Percentiles rank a stretch among this genome's conserved stretches.
These are phyloP conservation scores for Leptographium procerum DNA, from an alignment of 2,329 filamentous ascomycete genomes.

Conservation along the genomic window DNA sequence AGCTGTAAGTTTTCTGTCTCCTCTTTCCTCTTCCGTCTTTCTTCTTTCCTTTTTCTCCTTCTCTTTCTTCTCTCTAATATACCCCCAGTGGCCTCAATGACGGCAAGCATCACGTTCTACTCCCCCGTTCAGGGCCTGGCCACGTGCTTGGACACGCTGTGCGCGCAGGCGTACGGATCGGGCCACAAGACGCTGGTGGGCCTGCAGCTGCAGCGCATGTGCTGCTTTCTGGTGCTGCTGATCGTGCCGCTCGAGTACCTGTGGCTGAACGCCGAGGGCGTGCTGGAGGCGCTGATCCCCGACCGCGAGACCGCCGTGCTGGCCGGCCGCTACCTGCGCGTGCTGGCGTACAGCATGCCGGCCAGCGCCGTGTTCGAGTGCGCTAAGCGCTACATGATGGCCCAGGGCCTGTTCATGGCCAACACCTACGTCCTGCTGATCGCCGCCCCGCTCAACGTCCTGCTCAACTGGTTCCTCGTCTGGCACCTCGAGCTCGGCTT, in stretches of 20 bases:
- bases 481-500: slow-evolving; percentile 61
- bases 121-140: slow-evolving; percentile 75
- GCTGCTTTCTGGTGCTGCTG: slow-evolving; percentile 58
- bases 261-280: slow-evolving; percentile 56
- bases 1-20: slow-evolving; percentile 29
- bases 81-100: slow-evolving; percentile 57
- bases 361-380: slow-evolving; percentile 67
- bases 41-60: neutral
- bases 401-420: slow-evolving; percentile 71
- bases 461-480: slow-evolving; percentile 70
- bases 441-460: slow-evolving; percentile 63
- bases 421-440: slow-evolving; percentile 67
- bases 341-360: slow-evolving; percentile 60
- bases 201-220: slow-evolving; percentile 69
- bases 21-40: neutral
- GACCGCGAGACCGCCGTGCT: slow-evolving; percentile 59
- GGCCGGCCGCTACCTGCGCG: slow-evolving; percentile 61
- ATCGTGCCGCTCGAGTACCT: slow-evolving; percentile 59
- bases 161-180: slow-evolving; percentile 86
- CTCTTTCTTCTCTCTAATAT: too few relatives aligned
- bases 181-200: slow-evolving; percentile 83
- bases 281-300: slow-evolving; percentile 56
- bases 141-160: slow-evolving; percentile 84
- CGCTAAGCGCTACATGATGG: slow-evolving; percentile 70
- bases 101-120: slow-evolving; percentile 66